Base-by-base conservation (phyloP, 257 asterid genomes). In the Plantago elongata region DNA sequence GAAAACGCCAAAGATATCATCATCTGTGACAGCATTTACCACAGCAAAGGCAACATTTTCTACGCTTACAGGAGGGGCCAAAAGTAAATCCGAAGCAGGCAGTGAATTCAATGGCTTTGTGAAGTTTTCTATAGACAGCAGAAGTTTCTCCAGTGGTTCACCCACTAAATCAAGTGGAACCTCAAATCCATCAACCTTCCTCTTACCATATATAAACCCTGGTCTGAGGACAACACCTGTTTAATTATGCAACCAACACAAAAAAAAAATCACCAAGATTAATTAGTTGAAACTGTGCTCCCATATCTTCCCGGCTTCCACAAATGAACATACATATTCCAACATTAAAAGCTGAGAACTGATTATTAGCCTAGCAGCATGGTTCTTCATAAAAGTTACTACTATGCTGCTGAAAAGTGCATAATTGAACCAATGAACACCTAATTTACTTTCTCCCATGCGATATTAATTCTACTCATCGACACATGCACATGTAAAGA, bases 221-320 rank as follows among this genome's bases (percentile, higher is more conserved):
- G 99, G 99, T 74, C 97, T 83, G 47, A 93, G 74, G 10, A 93
- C 90, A 55, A 93, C 90, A 12, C 99, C 99, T 92, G 85, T 65
- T 65, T 42, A 40, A 59, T 22, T 68, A 69, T 62, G 48, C 27
- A 68, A 47, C 3, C 0, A 13, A 47, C 0, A n/a, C 44, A 38
- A 60, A 54, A 54, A 44, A 51, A 51, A 51, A 50, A 50, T 15
- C 63, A 46, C 60, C 48, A 51, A 55, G 58, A 75, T 4, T 17
- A 46, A 16, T 15, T 4, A 56, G 47, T 49, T 42, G 29, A 66
- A 22, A 38, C 50, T 51, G 8, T 47, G 44, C 22, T 43, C n/a
- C n/a, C n/a, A n/a, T n/a, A n/a, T n/a, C n/a, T n/a, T n/a, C n/a
- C n/a, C n/a, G n/a, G n/a, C n/a, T n/a, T n/a, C n/a, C n/a, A n/a